These are phyloP conservation scores for Miscanthus sacchariflorus DNA, from an alignment of 202 grass and related monocot species.

Conservation along the genomic window DNA sequence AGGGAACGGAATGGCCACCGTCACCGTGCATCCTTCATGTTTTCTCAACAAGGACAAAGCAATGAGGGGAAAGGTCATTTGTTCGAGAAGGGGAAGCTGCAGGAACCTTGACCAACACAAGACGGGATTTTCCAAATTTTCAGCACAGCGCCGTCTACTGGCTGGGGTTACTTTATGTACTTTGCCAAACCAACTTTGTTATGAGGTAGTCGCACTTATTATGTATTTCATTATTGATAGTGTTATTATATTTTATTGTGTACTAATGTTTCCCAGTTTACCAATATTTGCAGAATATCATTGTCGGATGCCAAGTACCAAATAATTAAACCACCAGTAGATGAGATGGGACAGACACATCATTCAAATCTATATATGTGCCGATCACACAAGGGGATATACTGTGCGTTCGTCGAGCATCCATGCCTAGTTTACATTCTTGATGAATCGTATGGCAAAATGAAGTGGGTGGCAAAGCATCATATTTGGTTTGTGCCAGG, in stretches of 20 bases:
- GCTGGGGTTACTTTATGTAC: not conserved
- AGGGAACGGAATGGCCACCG: not conserved
- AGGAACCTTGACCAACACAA: not conserved
- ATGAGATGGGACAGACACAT: too few species aligned
- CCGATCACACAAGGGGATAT: not conserved
- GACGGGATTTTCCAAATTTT: not conserved
- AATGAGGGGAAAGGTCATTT: not conserved
- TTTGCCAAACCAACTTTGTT: not conserved
- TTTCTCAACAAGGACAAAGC: not conserved
- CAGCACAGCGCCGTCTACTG: not conserved
- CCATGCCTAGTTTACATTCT: not conserved
- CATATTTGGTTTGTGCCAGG: too few species aligned
- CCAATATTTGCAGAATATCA: not conserved
- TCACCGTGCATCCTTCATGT: not conserved
- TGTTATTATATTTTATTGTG: not conserved
- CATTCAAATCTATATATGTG: not conserved
- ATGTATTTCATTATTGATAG: too few species aligned
- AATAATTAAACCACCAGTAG: not conserved
- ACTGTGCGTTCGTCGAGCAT: not conserved
- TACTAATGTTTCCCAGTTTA: too few species aligned
- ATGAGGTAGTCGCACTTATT: not conserved
- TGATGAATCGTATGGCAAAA: not conserved
- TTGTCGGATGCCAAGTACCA: not conserved
- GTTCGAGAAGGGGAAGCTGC: not conserved
- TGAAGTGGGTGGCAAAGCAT: not conserved